Percentiles rank a stretch among this genome's conserved stretches.
These are phyloP conservation scores for Ceratocystis papillata DNA, from an alignment of 2,329 filamentous ascomycete genomes.

Conservation along the genomic window DNA sequence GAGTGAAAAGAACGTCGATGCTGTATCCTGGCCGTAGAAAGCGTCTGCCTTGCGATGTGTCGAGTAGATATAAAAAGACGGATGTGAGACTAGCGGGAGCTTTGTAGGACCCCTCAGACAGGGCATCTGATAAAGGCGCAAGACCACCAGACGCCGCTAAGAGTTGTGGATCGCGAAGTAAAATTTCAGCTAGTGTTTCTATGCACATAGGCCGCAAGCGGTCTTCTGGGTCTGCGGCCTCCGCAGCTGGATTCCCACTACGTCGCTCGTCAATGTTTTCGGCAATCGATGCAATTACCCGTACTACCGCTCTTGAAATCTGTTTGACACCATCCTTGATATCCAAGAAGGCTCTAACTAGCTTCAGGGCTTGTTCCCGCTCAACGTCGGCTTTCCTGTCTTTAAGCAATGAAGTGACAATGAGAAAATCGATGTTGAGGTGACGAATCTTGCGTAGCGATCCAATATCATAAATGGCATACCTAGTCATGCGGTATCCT, in stretches of 20 bases:
- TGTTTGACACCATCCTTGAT: conserved; percentile 87
- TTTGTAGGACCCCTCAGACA: conserved; percentile 83
- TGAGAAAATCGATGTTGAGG: conserved; percentile 83
- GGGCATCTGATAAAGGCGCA: conserved; percentile 75
- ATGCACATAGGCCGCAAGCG: conserved; percentile 81
- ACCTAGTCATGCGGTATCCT: conserved; percentile 84
- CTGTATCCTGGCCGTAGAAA: conserved; percentile 83
- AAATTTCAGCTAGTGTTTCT: conserved; percentile 82
- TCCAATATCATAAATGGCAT: conserved; percentile 82
- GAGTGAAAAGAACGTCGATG: conserved; percentile 77
- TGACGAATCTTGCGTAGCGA: conserved; percentile 80
- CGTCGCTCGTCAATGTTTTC: conserved; percentile 79
- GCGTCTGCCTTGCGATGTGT: conserved; percentile 67
- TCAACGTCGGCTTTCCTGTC: conserved; percentile 96
- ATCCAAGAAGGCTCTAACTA: conserved; percentile 87
- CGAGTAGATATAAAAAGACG: conserved; percentile 81
- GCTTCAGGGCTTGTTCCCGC: conserved; percentile 92
- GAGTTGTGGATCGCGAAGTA: conserved; percentile 73
- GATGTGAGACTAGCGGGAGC: conserved; percentile 80
- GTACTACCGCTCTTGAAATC: conserved; percentile 73
- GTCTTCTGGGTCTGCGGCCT: conserved; percentile 60
- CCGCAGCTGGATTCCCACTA: conserved; percentile 47
- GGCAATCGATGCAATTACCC: conserved; percentile 82
- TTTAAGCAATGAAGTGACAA: conserved; percentile 85
- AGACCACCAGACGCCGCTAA: conserved; percentile 77